Base-by-base conservation (phyloP, 306 rosid genomes). In the Luffa acutangula region DNA sequence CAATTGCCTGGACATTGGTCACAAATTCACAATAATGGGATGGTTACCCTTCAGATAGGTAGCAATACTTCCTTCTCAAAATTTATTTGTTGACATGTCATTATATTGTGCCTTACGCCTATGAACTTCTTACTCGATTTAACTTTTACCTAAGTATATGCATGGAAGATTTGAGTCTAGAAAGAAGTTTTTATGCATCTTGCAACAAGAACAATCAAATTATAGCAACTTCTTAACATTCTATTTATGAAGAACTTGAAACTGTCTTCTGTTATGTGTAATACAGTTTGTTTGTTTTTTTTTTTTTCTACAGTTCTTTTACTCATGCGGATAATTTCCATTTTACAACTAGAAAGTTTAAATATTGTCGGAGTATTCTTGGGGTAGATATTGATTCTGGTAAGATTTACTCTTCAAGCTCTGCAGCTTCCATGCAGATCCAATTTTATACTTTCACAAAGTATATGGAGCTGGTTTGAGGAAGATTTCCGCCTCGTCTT, bases 361-460 rank as follows among this genome's bases (percentile, higher is more conserved):
- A 25, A 25, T 25, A 17, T 69, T 94, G 98, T 88, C 86, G 82
- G 81, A 87, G 87, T 86, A 92, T 94, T 81, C 90, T 88, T 80
- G 98, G 97, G 67, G 43, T 94, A 80, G 98, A 94, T 85, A 94
- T 94, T 80, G 98, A 94, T 73, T 84, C 89, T 43, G 80, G 98
- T 94, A 86, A 87, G 93, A 81, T 64, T 86, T 83, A 25, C 62
- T 53, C 75, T 37, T 52, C 45, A 25, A 25, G 31, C 31, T 25
- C 31, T 25, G 31, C 31, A 25, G 31, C 31, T 25, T 25, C 31
- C 31, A 25, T 79, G 41, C 64, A 77, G 31, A 25, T n/a, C n/a
- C n/a, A 60, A 58, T 58, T 53, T 53, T 53, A 13, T 53, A 53
- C 59, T 53, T 15, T 15, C 11, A 13, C 8, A 34, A 2, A 34